Percentiles rank a stretch among this genome's conserved stretches.
These are phyloP conservation scores for Leccinum griseonigrum DNA, from an alignment of 1,284 basidiomycete genomes.

Conservation along the genomic window DNA sequence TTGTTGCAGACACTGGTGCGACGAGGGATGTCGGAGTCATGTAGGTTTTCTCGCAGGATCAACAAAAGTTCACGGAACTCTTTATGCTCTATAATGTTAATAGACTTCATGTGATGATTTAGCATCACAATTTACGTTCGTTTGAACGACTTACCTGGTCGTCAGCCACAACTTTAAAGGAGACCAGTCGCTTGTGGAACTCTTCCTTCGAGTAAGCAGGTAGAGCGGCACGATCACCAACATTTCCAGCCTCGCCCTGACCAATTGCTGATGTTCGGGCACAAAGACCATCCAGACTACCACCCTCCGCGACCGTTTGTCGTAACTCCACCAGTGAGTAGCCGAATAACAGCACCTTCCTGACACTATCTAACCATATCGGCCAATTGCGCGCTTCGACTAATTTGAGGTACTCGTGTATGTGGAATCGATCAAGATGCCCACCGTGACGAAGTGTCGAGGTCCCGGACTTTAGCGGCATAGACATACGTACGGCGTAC, in stretches of 20 bases:
- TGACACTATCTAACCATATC: background rate
- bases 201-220: background rate
- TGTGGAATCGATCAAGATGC: background rate
- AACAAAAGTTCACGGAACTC: slow-evolving; percentile 5
- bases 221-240: background rate
- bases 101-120: background rate
- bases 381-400: background rate
- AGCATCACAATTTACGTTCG: background rate
- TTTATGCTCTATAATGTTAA: background rate
- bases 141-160: background rate
- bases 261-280: background rate
- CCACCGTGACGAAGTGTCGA: background rate
- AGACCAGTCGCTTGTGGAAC: background rate
- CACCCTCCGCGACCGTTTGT: background rate
- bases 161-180: background rate
- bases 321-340: background rate
- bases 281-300: background rate
- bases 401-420: background rate
- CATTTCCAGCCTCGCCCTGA: background rate
- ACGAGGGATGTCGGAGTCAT: slow-evolving; percentile 1
- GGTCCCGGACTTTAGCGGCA: background rate
- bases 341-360: background rate
- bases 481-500: background rate
- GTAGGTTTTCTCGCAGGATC: background rate
- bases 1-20: background rate